Evolutionary conservation across 1,284 basidiomycete species (phyloP).

Genomic region (Psilocybe mexicana): DNA sequence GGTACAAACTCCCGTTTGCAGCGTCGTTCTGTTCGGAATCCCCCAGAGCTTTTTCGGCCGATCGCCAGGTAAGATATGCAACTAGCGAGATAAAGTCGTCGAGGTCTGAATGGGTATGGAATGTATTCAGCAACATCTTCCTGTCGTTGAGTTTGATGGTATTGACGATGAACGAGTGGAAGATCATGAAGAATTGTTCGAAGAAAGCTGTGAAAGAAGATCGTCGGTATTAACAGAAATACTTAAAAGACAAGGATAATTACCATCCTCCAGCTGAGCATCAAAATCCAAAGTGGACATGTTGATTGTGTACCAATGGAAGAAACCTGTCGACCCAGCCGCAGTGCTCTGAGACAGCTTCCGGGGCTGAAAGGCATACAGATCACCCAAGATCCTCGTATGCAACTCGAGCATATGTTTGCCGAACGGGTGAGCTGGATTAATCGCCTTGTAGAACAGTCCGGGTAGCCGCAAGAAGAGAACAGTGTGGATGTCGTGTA

Average conservation of each 20-base stretch:
- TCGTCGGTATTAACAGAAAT: background rate
- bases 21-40: background rate
- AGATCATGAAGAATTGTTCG: constrained; percentile 17
- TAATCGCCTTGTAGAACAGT: constrained; percentile 18
- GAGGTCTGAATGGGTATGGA: constrained; percentile 18
- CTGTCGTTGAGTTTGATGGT: background rate
- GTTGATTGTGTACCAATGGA: constrained; percentile 22
- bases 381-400: constrained; percentile 13
- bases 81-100: constrained; percentile 20
- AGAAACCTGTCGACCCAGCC: constrained; percentile 15
- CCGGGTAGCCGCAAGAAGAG: constrained; percentile 15
- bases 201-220: constrained; percentile 9
- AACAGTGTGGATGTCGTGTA: constrained; percentile 18
- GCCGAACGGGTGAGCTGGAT: constrained; percentile 13
- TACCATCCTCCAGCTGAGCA: constrained; percentile 14
- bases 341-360: background rate
- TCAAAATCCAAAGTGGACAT: constrained; percentile 11
- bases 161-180: constrained; percentile 13
- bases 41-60: constrained; percentile 4
- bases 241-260: background rate
- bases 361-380: constrained; percentile 10
- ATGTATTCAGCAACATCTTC: constrained; percentile 2
- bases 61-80: constrained; percentile 16
- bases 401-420: constrained; percentile 18
- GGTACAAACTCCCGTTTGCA: background rate